Base-by-base conservation (phyloP, 257 asterid species). In the Solanum medicagineum region DNA sequence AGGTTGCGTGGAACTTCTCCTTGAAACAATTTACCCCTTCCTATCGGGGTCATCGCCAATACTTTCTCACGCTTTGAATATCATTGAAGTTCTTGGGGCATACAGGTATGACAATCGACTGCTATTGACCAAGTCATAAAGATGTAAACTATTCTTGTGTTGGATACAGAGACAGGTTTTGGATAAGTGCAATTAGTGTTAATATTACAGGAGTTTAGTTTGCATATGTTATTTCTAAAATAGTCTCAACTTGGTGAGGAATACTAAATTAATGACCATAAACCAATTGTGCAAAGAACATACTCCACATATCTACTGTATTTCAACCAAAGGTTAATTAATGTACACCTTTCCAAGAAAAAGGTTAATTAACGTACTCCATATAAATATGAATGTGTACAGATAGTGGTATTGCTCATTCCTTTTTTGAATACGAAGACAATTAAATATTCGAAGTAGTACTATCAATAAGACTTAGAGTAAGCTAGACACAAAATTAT, bases 1-100 rank as follows among this genome's bases (percentile, higher is more conserved):
- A 97, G 99, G 99, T 84, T 97, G 98, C 81, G 94, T 95, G 91
- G 98, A 97, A 89, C 98, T 97, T 92, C 93, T 97, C 75, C 93
- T 97, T 92, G 98, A 97, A 93, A 94, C 88, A 86, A 90, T 97
- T 87, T 89, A 90, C 88, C 99, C 99, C 86, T 95, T 97, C 92
- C 91, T 97, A 87, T 92, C 93, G 11, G 92, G 98, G 84, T 89
- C 97, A 81, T 92, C 97, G 6, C 95, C 93, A 3, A 84, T 95
- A 89, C 98, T 94, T 87, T 90, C 96, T 85, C 94, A 93, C 82
- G 92, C 96, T 81, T 85, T 97, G 90, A 94, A 94, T 89, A 92
- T 95, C 88, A 95, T 97, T 87, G 98, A 95, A 88, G 95, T 95
- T 88, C 98, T 97, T 87, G 99, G 99, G 83, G 95, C 99, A 56